Evolutionary conservation across 2,329 filamentous ascomycete genomes (phyloP), one percentile per base, ranked within the genome.

Genomic region (Pseudogymnoascus sp.): DNA sequence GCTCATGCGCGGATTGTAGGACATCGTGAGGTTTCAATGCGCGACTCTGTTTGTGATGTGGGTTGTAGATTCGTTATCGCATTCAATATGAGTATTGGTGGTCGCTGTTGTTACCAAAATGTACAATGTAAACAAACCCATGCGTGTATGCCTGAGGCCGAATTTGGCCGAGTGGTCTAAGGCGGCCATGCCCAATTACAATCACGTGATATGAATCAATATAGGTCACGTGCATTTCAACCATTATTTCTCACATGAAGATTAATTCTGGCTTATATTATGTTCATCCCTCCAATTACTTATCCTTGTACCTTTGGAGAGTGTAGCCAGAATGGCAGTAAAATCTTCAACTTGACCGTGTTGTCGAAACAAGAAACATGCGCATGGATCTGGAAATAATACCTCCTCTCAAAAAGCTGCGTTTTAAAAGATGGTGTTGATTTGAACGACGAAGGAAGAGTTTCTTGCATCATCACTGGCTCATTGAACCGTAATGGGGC

Each of bases 1-100:
- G 68, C 79, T 82, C 77, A 81, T 80, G 65, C 79, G 75, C 61
- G 76, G 71, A 69, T 79, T 80, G 69, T 80, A 81, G 33, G 79
- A 75, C 79, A 81, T 81, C 10, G 26, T 66, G 60, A 61, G 12
- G 16, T 35, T 61, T 39, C 4, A 52, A 31, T 16, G 23, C 14
- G 45, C 23, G 23, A 52, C 14, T 31, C 45, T 52, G 45, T 52
- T 16, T 31, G 6, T 52, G 23, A 31, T 52, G n/a, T 52, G 19
- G 14, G 23, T 52, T 52, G 45, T 16, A 52, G 23, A 52, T 31
- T 52, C 23, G 45, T 52, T 52, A 23, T 52, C 45, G 45, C 45
- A 52, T 52, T 31, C 45, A 31, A 52, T 52, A 52, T 52, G 45
- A 52, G 43, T 52, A 52, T 52, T 52, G 3, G 45, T 52, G 45